These are phyloP conservation scores for Glycine tomentella DNA, from an alignment of 306 rosid genomes.

Conservation along the genomic window DNA sequence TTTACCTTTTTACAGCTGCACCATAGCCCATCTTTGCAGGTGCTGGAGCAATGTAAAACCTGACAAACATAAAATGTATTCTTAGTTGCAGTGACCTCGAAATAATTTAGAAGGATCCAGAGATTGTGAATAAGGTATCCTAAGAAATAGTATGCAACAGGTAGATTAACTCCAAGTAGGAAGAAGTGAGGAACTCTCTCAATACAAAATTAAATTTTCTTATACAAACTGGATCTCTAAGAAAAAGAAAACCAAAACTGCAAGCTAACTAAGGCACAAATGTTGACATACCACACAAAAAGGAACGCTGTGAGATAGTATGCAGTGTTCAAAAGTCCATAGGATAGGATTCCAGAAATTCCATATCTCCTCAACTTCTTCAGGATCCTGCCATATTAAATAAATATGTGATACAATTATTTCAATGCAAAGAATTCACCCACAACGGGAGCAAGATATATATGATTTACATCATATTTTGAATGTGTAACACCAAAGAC, in stretches of 20 bases:
- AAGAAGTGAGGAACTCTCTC: background rate
- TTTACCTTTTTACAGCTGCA: slow-evolving; percentile 79
- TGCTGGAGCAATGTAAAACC: slow-evolving; percentile 88
- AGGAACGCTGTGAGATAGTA: slow-evolving; percentile 87
- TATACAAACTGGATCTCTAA: background rate
- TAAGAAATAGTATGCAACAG: background rate
- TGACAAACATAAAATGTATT: slow-evolving; percentile 50
- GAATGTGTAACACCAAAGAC: background rate
- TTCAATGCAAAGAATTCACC: slow-evolving; percentile 1
- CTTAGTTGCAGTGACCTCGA: background rate
- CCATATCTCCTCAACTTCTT: slow-evolving; percentile 79
- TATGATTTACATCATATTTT: slow-evolving; percentile 21
- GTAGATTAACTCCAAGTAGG: slow-evolving; percentile 9
- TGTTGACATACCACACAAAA: slow-evolving; percentile 75
- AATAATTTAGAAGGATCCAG: slow-evolving; percentile 17
- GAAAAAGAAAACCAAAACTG: slow-evolving; percentile 24
- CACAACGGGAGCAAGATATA: slow-evolving; percentile 26
- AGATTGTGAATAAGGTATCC: slow-evolving; percentile 14
- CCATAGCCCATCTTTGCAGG: slow-evolving; percentile 89
- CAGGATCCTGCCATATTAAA: slow-evolving; percentile 62
- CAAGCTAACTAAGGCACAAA: background rate
- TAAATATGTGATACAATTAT: slow-evolving; percentile 36
- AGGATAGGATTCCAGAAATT: slow-evolving; percentile 80
- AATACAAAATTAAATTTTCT: slow-evolving; percentile 20
- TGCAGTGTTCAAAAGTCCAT: slow-evolving; percentile 84